phyloP scores from a whole-genome alignment of 495 filamentous ascomycete genomes.

The Neurospora sp. region DNA sequence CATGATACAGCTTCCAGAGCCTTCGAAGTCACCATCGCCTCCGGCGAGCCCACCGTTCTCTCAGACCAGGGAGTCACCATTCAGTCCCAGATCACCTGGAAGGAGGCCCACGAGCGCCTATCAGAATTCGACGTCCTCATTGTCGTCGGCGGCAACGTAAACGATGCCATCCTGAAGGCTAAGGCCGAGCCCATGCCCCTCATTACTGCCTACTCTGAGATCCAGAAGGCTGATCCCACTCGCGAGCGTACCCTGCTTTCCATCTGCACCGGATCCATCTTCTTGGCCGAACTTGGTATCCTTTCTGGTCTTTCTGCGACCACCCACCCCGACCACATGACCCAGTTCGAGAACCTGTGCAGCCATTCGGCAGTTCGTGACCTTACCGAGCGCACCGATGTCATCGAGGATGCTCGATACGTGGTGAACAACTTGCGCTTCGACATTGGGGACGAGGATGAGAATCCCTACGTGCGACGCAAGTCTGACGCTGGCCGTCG shows the following conservation, averaged over 20 bases:
- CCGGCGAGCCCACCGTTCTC: slow-evolving; percentile 42
- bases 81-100: slow-evolving; percentile 57
- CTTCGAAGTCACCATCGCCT: slow-evolving; percentile 61
- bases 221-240: slow-evolving; percentile 55
- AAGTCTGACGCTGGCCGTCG: slow-evolving; percentile 51
- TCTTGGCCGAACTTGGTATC: slow-evolving; percentile 63
- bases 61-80: slow-evolving; percentile 68
- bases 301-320: slow-evolving; percentile 64
- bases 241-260: slow-evolving; percentile 66
- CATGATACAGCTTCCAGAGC: slow-evolving; percentile 36
- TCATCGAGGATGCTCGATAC: slow-evolving; percentile 65
- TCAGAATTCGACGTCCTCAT: slow-evolving; percentile 62
- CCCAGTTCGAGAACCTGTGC: slow-evolving; percentile 58
- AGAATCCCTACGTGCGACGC: slow-evolving; percentile 63
- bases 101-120: slow-evolving; percentile 54
- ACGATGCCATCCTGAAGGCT: slow-evolving; percentile 42
- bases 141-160: slow-evolving; percentile 50
- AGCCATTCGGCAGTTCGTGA: slow-evolving; percentile 50
- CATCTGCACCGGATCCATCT: slow-evolving; percentile 63
- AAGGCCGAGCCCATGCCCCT: slow-evolving; percentile 51
- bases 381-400: slow-evolving; percentile 53
- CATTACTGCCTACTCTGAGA: slow-evolving; percentile 55
- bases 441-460: slow-evolving; percentile 61
- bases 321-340: slow-evolving; percentile 53
- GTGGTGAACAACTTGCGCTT: slow-evolving; percentile 74